Evolutionary conservation across 2,329 filamentous ascomycete genomes (phyloP).

Genomic region (Dactylellina haptotyla): DNA sequence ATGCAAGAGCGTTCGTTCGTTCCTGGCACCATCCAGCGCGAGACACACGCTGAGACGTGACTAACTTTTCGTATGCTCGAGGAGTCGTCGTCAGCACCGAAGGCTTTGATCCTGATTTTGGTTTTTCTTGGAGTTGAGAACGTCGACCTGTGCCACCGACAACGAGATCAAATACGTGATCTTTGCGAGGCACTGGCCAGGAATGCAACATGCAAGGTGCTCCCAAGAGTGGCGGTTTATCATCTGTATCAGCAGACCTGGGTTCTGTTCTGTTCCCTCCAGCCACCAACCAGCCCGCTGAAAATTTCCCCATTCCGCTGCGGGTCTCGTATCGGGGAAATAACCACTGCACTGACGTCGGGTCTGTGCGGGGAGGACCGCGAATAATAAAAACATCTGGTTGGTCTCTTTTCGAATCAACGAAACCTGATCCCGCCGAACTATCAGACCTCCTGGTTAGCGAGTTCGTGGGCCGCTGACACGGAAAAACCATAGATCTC

Average conservation of each 20-base stretch:
- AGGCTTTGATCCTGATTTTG: too few relatives aligned
- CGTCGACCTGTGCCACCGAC: too few relatives aligned
- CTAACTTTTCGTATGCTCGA: constrained; percentile 8
- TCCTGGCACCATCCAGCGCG: constrained; percentile 39
- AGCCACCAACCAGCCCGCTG: constrained; percentile 31
- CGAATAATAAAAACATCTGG: constrained; percentile 34
- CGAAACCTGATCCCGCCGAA: too few relatives aligned
- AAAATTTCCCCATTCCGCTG: constrained; percentile 40
- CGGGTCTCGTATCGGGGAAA: constrained; percentile 51
- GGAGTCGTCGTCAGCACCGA: constrained; percentile 51
- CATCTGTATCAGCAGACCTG: constrained; percentile 23
- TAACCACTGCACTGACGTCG: constrained; percentile 26
- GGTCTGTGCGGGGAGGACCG: constrained; percentile 33
- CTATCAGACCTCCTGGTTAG: too few relatives aligned
- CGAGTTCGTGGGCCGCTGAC: too few relatives aligned
- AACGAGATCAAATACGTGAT: too few relatives aligned
- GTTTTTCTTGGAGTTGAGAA: too few relatives aligned
- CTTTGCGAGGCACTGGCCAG: background rate
- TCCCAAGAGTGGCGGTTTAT: constrained; percentile 6
- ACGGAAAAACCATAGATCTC: constrained; percentile 9
- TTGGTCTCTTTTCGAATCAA: too few relatives aligned
- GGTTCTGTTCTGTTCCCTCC: constrained; percentile 14
- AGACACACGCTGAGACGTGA: constrained; percentile 40
- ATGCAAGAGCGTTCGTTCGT: constrained; percentile 3
- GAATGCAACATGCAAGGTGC: background rate